These are phyloP conservation scores for Clonostachys byssicola DNA, from an alignment of 2,329 filamentous ascomycete species.

Conservation along the genomic window DNA sequence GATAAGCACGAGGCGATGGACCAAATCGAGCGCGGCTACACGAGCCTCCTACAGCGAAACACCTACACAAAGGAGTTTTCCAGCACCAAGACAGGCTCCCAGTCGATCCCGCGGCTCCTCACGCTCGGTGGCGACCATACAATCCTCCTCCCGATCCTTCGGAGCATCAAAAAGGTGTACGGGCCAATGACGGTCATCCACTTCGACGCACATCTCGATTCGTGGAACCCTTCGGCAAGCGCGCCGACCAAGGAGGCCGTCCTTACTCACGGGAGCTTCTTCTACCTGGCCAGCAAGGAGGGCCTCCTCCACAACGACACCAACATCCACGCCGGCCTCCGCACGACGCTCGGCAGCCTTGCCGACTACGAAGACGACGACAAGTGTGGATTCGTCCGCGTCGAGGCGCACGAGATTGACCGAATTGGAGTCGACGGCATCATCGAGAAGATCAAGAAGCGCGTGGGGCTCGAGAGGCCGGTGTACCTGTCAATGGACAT, in stretches of 20 bases:
- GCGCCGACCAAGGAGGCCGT: no score
- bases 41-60: constrained; percentile 60
- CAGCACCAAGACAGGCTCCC: background rate
- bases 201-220: constrained; percentile 71
- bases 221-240: no score
- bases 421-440: constrained; percentile 67
- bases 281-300: constrained; percentile 76
- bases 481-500: constrained; percentile 76
- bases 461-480: constrained; percentile 66
- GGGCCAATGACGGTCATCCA: constrained; percentile 62
- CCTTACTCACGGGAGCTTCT: constrained; percentile 83
- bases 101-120: constrained; percentile 30
- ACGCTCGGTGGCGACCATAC: constrained; percentile 68
- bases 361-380: constrained; percentile 66
- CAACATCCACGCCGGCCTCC: constrained; percentile 73
- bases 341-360: constrained; percentile 64
- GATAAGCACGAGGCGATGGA: no score
- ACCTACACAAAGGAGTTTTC: constrained; percentile 31
- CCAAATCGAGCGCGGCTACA: constrained; percentile 58
- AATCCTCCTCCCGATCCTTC: constrained; percentile 61
- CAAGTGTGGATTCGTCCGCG: constrained; percentile 69
- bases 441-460: constrained; percentile 59
- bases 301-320: constrained; percentile 70
- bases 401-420: constrained; percentile 78
- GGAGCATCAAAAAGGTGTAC: constrained; percentile 55